phyloP scores from a whole-genome alignment of 768 basidiomycete genomes.

The Coprinopsis sp. region DNA sequence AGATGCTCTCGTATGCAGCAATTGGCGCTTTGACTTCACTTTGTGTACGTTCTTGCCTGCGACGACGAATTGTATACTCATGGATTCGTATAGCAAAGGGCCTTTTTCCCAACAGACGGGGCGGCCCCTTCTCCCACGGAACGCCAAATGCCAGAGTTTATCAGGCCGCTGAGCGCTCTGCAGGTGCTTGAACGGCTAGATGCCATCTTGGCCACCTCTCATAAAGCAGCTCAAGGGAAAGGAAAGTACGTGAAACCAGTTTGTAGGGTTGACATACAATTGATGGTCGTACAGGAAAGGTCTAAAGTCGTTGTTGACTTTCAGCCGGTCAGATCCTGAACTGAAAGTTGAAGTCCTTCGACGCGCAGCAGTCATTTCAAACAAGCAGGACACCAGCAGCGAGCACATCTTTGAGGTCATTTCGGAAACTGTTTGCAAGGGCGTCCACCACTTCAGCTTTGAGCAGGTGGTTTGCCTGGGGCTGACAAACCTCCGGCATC shows the following conservation, averaged over 20 bases:
- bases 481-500: slow-evolving; percentile 81
- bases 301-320: slow-evolving; percentile 60
- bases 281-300: slow-evolving; percentile 56
- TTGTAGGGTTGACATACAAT: background rate
- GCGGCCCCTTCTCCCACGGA: slow-evolving; percentile 63
- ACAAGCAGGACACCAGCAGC: slow-evolving; percentile 50
- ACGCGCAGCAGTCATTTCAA: slow-evolving; percentile 60
- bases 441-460: slow-evolving; percentile 61
- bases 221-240: slow-evolving; percentile 43
- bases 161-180: slow-evolving; percentile 49
- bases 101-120: slow-evolving; percentile 63
- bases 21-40: slow-evolving; percentile 85
- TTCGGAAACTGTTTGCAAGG: slow-evolving; percentile 60
- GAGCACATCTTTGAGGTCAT: slow-evolving; percentile 76
- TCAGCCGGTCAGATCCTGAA: slow-evolving; percentile 47
- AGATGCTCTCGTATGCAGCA: slow-evolving; percentile 71
- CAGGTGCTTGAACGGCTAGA: slow-evolving; percentile 61
- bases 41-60: slow-evolving; percentile 54
- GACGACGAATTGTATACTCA: slow-evolving; percentile 1
- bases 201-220: slow-evolving; percentile 62
- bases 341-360: slow-evolving; percentile 63
- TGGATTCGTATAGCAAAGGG: slow-evolving; percentile 56
- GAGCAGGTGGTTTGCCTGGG: slow-evolving; percentile 73
- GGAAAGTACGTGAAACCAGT: slow-evolving; percentile 55
- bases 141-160: slow-evolving; percentile 41